phyloP scores from a whole-genome alignment of 192 early-diverging fungal genomes.

The Spinellus fusiger region DNA sequence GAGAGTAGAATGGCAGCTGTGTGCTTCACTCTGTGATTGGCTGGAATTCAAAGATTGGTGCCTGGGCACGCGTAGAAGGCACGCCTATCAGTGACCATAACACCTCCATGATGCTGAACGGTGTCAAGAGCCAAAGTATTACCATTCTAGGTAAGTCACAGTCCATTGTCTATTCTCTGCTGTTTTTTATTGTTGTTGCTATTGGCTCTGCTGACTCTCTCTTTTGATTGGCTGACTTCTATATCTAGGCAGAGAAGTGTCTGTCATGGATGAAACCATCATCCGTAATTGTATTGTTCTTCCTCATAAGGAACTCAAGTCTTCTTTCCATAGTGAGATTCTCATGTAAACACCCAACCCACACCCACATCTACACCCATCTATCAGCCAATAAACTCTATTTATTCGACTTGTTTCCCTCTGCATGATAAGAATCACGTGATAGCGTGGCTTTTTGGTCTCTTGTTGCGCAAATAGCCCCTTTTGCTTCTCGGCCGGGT shows the following conservation, averaged over 20 bases:
- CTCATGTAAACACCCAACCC: constrained; percentile 64
- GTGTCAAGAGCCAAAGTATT: constrained; percentile 87
- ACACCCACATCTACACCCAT: not conserved
- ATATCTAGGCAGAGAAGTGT: constrained; percentile 69
- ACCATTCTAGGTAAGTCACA: constrained; percentile 77
- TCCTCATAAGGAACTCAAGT: constrained; percentile 94
- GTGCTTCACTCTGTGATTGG: constrained; percentile 87
- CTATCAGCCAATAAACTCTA: not conserved
- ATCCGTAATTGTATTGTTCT: constrained; percentile 97
- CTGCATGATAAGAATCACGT: not conserved
- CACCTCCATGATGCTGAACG: constrained; percentile 71
- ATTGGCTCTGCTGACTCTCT: not conserved
- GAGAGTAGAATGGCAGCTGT: constrained; percentile 69
- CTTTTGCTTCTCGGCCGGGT: not conserved
- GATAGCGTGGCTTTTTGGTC: not conserved
- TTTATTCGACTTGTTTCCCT: not conserved
- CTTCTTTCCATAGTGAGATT: constrained; percentile 88
- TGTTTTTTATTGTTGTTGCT: too few relatives aligned
- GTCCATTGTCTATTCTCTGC: too few relatives aligned
- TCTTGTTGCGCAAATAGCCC: not conserved
- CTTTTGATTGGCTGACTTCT: too few relatives aligned
- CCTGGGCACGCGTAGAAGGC: constrained; percentile 92
- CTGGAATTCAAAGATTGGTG: constrained; percentile 90
- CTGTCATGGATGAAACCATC: constrained; percentile 87
- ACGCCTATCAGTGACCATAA: constrained; percentile 62